Percentiles rank a stretch among this genome's conserved stretches.
Evolutionary conservation across 1,139 yeast genomes (phyloP).

Genomic region (Sugiyamaella japonica): DNA sequence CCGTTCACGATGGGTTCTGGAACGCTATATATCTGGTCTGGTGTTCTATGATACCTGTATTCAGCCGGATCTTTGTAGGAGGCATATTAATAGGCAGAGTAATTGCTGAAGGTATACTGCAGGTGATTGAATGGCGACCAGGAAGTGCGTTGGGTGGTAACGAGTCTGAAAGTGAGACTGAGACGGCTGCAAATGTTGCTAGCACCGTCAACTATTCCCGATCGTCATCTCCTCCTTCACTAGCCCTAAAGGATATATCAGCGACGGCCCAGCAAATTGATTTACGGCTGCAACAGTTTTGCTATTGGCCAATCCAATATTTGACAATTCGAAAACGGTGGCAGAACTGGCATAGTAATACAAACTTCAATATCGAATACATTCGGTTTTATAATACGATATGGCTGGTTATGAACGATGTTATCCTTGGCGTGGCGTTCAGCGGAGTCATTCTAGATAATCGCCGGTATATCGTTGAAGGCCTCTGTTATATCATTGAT

Average conservation of each 20-base stretch:
- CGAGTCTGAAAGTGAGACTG: background rate
- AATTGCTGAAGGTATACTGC: slow-evolving; percentile 42
- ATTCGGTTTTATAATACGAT: slow-evolving; percentile 83
- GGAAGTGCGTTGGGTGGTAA: slow-evolving; percentile 22
- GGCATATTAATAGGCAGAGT: slow-evolving; percentile 29
- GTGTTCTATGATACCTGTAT: slow-evolving; percentile 22
- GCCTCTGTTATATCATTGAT: slow-evolving; percentile 40
- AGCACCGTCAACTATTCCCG: background rate
- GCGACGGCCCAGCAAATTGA: slow-evolving; percentile 78
- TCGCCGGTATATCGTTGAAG: slow-evolving; percentile 40
- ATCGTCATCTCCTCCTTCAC: slow-evolving; percentile 16
- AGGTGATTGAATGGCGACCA: slow-evolving; percentile 42
- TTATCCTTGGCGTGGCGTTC: slow-evolving; percentile 67
- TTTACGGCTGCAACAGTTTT: slow-evolving; percentile 70
- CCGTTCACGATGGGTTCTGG: slow-evolving; percentile 29
- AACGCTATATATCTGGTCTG: slow-evolving; percentile 20
- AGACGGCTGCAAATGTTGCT: background rate
- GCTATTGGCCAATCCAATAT: slow-evolving; percentile 82
- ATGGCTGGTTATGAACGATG: slow-evolving; percentile 85
- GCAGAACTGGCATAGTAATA: slow-evolving; percentile 40
- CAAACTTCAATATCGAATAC: slow-evolving; percentile 57
- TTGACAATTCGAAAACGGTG: slow-evolving; percentile 49
- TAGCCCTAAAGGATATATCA: slow-evolving; percentile 49
- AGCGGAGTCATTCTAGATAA: slow-evolving; percentile 54
- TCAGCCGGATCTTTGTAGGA: slow-evolving; percentile 24